These are phyloP conservation scores for Akanthomyces uredinophilus DNA, from an alignment of 2,329 filamentous ascomycete genomes.

Conservation along the genomic window DNA sequence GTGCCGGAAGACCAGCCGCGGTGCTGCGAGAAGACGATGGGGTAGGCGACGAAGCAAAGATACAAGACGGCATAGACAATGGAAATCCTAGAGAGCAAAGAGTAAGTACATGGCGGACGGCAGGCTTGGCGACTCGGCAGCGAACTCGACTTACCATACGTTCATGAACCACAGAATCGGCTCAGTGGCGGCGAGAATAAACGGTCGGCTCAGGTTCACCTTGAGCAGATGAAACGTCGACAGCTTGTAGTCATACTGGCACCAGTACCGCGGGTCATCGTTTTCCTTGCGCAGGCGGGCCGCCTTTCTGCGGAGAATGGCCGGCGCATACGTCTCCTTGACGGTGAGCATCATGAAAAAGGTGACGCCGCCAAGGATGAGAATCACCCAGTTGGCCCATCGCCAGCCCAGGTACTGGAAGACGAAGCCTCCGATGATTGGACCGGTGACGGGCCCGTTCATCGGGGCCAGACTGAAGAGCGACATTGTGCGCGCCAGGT, in stretches of 20 bases:
- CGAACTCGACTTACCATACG: slow-evolving; percentile 41
- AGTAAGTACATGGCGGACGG: background rate
- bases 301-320: slow-evolving; percentile 60
- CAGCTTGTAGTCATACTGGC: slow-evolving; percentile 65
- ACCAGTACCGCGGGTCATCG: slow-evolving; percentile 65
- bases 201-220: slow-evolving; percentile 66
- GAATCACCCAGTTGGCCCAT: slow-evolving; percentile 72
- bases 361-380: slow-evolving; percentile 61
- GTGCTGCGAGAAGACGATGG: slow-evolving; percentile 64
- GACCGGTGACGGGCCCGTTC: slow-evolving; percentile 56
- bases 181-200: slow-evolving; percentile 68
- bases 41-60: slow-evolving; percentile 82
- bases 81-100: slow-evolving; percentile 52
- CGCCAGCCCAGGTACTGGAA: slow-evolving; percentile 69
- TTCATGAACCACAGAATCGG: slow-evolving; percentile 66
- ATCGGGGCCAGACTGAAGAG: slow-evolving; percentile 81
- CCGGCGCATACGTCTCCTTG: slow-evolving; percentile 68
- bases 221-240: slow-evolving; percentile 59
- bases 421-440: slow-evolving; percentile 63
- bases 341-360: slow-evolving; percentile 51
- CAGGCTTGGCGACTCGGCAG: background rate
- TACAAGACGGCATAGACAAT: slow-evolving; percentile 78
- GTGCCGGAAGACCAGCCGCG: slow-evolving; percentile 71
- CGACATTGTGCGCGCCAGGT: slow-evolving; percentile 75
- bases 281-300: slow-evolving; percentile 57